Percentiles rank a stretch among this genome's conserved stretches.
These are phyloP conservation scores for Onygenales sp. DNA, from an alignment of 2,329 filamentous ascomycete genomes.

Conservation along the genomic window DNA sequence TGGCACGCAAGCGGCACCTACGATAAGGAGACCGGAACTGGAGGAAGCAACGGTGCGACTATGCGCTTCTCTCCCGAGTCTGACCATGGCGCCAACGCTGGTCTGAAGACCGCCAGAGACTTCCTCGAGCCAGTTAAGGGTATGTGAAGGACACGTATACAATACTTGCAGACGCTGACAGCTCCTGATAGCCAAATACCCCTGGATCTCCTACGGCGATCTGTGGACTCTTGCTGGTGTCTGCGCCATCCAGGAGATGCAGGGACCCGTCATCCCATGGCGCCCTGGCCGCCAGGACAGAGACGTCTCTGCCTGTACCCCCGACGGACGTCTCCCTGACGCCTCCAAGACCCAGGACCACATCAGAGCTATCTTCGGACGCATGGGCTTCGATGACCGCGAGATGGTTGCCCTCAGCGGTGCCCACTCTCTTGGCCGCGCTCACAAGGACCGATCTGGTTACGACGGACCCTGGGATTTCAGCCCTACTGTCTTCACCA, in stretches of 20 bases:
- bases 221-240: slow-evolving; percentile 90
- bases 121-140: slow-evolving; percentile 89
- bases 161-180: slow-evolving; percentile 9
- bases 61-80: slow-evolving; percentile 91
- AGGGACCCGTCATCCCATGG: slow-evolving; percentile 79
- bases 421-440: slow-evolving; percentile 80
- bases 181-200: slow-evolving; percentile 56
- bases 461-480: slow-evolving; percentile 88
- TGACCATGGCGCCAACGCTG: slow-evolving; percentile 88
- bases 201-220: slow-evolving; percentile 94
- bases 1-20: slow-evolving; percentile 94
- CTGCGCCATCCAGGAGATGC: slow-evolving; percentile 86
- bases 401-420: slow-evolving; percentile 88
- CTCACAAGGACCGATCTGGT: slow-evolving; percentile 80
- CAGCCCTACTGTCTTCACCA: slow-evolving; percentile 82
- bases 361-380: slow-evolving; percentile 83
- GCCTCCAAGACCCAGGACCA: slow-evolving; percentile 68
- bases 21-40: slow-evolving; percentile 77
- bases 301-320: slow-evolving; percentile 77
- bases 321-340: slow-evolving; percentile 84
- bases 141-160: slow-evolving; percentile 30
- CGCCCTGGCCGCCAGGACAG: slow-evolving; percentile 74
- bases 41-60: slow-evolving; percentile 90
- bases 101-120: slow-evolving; percentile 73
- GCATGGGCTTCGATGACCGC: slow-evolving; percentile 96